Evolutionary conservation across 495 filamentous ascomycete species (phyloP), one percentile per base, ranked within the genome.

Genomic region (Neurospora cerealis): DNA sequence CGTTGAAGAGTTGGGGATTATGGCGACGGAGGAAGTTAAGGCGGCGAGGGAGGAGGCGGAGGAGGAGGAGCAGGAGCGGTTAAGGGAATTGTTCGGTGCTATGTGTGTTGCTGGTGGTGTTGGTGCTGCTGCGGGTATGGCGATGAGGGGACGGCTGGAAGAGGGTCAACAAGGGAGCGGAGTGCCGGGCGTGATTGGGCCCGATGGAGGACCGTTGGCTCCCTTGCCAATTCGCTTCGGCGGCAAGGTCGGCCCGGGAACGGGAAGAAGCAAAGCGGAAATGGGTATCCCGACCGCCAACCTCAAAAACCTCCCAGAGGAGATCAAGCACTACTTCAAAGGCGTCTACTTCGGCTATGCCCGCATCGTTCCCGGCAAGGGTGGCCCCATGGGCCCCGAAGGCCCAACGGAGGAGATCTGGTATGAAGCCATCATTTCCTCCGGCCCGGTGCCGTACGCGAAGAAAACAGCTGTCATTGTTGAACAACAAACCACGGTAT

Each of bases 261-360:
- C 80, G 0, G 83, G 83, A 1, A 75, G 77, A 42, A 77, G 77
- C 38, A 69, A 44, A 62, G 72, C 72, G 15, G 79, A 85, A 71
- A 74, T 80, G 2, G 76, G 78, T 5, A 74, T 81, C 9, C 81
- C 83, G 2, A 81, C 83, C 1, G 80, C 83, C 5, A 85, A 84
- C 69, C 78, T 91, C 4, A 70, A 72, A 11, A 83, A 78, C 60
- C 79, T 89, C 0, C 75, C 54, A 0, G 84, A 85, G 7, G 82
- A 86, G 38, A 79, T 90, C 24, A 71, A 79, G 4, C 80, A 86
- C 69, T 84, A 85, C 28, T 79, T 91, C 5, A 81, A 82, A 36
- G 91, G 90, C 0, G 83, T 89, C 60, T 92, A 90, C 75, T 89
- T 91, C 74, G 89, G 87, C 39, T 93, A 90, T 89, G 84, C 85